Evolutionary conservation across 208 protist species (phyloP).

Genomic region (Acanthamoeba royreba): DNA sequence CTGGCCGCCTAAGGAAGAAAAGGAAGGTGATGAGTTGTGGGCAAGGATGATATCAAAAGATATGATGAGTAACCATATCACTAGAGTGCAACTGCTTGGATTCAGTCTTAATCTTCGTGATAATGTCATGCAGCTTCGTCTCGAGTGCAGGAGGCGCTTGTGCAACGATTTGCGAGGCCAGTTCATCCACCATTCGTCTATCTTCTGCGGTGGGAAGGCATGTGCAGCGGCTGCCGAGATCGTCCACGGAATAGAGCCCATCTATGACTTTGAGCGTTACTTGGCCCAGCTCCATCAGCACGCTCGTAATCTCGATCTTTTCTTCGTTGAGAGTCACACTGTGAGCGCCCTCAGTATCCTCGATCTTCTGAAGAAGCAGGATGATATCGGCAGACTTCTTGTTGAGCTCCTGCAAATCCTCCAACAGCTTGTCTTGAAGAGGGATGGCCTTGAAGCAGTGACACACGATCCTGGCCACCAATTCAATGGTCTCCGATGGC

Average conservation of each 20-base stretch:
- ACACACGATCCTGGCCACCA: background rate
- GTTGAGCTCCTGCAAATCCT: conserved; percentile 3
- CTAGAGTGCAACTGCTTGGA: background rate
- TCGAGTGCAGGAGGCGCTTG: background rate
- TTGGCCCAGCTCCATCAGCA: background rate
- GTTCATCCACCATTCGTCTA: background rate
- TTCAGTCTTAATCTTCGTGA: background rate
- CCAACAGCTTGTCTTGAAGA: background rate
- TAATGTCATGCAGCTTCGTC: background rate
- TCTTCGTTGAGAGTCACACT: conserved; percentile 3
- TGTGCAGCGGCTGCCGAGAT: background rate
- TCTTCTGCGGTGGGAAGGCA: background rate
- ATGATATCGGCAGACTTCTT: conserved; percentile 1
- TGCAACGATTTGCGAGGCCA: background rate
- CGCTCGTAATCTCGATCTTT: background rate
- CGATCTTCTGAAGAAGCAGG: background rate
- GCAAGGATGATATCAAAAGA: too few relatives aligned
- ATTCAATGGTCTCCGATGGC: background rate
- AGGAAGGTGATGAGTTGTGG: background rate
- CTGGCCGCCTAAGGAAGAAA: background rate
- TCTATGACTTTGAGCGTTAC: background rate
- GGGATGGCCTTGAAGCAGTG: background rate
- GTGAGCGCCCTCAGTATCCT: conserved; percentile 29
- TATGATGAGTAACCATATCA: background rate
- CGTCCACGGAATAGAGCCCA: conserved; percentile 4